Base-by-base conservation (phyloP, 768 basidiomycete species). In the Pisolithus marmoratus region DNA sequence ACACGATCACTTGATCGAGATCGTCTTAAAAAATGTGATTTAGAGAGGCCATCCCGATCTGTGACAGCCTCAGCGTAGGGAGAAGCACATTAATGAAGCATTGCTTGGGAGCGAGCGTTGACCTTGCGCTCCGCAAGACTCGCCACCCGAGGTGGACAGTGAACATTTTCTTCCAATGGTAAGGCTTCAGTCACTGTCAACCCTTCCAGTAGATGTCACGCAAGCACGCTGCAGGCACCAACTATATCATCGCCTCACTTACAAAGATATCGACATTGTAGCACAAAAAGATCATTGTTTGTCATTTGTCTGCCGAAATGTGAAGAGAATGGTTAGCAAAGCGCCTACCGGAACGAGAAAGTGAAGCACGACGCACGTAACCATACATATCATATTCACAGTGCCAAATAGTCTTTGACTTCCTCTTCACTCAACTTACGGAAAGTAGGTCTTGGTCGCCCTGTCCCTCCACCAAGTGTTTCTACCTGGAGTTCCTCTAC, bases 401-500 rank as follows among this genome's bases (percentile, higher is more conserved):
- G 72, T 36, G 90, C 85, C 66, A 97, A 72, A 73, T 97, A 99
- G 72, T 99, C 96, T 56, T 85, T 82, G 54, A 99, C 91, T 75
- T 99, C 96, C 68, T 95, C 91, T 74, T 99, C 95, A 20, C 84
- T 85, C 63, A 99, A 71, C 71, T 96, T 97, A 67, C 96, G 79
- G 75, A 99, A 98, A 20, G 91, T 90, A 19, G 94, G 87, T 67
- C 81, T 88, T 31, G 83, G 83, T 50, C 88, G 78, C 42, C 80
- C 84, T 22, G 80, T 85, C 60, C 74, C 80, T 49, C 78, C 81
- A 42, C 84, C 83, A 58, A 85, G 74, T 71, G 85, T 84, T 41
- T 81, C 85, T 38, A 80, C 82, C 55, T 76, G 73, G 52, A 79
- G 64, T 57, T 78, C 75, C 44, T 78, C 78, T 20, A 70, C 63